Evolutionary conservation across 345 rosid genomes (phyloP).

Genomic region (Eucalyptus leucophloia): DNA sequence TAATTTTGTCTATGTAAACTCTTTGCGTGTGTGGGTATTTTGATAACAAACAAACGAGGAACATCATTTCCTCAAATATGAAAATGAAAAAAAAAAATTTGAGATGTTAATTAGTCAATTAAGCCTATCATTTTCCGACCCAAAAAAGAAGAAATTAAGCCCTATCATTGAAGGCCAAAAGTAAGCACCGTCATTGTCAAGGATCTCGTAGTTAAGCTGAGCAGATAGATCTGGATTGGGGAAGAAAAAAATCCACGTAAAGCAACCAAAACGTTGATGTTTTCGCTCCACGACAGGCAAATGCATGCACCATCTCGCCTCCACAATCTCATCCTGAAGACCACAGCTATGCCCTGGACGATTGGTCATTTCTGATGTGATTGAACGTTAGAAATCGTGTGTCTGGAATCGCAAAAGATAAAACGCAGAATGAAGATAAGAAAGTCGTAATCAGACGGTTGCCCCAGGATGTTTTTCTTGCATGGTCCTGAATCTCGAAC

Average conservation of each 20-base stretch:
- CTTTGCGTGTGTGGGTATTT: too few species aligned
- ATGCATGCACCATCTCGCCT: background rate
- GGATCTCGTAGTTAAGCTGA: background rate
- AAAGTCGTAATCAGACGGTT: background rate
- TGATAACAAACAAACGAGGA: background rate
- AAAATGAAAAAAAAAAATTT: background rate
- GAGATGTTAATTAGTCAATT: background rate
- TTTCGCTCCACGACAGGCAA: background rate
- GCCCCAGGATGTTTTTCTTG: background rate
- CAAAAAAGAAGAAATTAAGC: background rate
- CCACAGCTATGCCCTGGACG: background rate
- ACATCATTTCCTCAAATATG: background rate
- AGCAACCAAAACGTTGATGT: background rate
- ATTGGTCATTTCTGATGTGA: background rate
- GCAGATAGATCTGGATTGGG: background rate
- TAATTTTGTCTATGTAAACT: background rate
- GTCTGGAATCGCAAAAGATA: background rate
- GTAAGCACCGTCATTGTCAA: background rate
- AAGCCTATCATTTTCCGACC: background rate
- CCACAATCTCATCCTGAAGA: background rate
- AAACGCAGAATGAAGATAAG: background rate
- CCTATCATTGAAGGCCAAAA: background rate
- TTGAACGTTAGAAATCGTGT: background rate
- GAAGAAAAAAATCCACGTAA: background rate
- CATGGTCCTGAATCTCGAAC: background rate